A percentile compares a stretch with the other conserved stretches of the same genome.
Conservation (phyloP, 495 filamentous ascomycete species). For the Aspergillus bridgeri region DNA sequence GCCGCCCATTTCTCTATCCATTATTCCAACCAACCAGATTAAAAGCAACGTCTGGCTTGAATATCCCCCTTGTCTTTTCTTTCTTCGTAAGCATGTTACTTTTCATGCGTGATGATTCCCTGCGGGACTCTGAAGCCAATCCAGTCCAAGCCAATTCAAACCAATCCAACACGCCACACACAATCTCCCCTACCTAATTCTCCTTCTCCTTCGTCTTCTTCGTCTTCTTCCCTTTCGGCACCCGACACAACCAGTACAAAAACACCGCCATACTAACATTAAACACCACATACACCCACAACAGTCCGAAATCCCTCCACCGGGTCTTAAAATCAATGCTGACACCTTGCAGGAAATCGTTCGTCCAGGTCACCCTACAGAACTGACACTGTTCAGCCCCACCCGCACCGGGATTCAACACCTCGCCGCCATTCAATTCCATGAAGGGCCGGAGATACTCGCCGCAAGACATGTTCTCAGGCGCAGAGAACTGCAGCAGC, state of each 20-base stretch:
- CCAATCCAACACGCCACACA: background rate
- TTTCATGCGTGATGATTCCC: too few species aligned
- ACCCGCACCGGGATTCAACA: constrained; percentile 43
- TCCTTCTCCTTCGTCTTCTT: background rate
- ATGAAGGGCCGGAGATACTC: constrained; percentile 54
- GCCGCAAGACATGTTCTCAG: constrained; percentile 44
- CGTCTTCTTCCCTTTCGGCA: constrained; percentile 52
- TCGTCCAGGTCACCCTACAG: constrained; percentile 44
- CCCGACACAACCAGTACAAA: constrained; percentile 68
- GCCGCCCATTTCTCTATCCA: too few species aligned
- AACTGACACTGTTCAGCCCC: constrained; percentile 49
- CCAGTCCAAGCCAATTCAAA: too few species aligned
- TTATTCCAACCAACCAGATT: too few species aligned
- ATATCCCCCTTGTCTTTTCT: too few species aligned
- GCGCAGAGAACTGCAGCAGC: constrained; percentile 48
- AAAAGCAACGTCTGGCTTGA: too few species aligned
- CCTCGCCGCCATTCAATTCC: constrained; percentile 42
- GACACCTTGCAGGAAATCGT: constrained; percentile 15
- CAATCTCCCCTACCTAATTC: background rate
- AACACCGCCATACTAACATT: constrained; percentile 60
- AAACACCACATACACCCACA: constrained; percentile 59
- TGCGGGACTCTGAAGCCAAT: background rate
- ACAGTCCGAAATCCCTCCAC: constrained; percentile 62
- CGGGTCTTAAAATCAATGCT: constrained; percentile 48
- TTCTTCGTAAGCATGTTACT: too few species aligned